Base-by-base conservation (phyloP, 1,284 basidiomycete genomes). In the Tylopilus orsonianus region DNA sequence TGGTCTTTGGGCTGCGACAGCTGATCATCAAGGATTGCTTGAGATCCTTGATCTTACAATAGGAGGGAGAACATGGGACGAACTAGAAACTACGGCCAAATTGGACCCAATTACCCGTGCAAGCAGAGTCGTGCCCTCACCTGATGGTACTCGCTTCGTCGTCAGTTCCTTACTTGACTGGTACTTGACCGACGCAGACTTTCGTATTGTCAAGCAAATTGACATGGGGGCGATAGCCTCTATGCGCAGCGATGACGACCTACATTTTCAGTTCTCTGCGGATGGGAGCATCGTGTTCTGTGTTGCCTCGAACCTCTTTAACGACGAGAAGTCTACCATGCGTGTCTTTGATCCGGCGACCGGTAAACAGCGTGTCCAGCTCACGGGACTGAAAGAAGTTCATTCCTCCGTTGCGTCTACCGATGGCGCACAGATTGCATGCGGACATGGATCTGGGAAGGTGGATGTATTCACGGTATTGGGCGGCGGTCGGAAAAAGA, bases 251-350 rank as follows among this genome's bases (percentile, higher is more conserved):
- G 13, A 33, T 3, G 56, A 42, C 3, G 13, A 48, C 1, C 14
- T 46, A 4, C 30, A 16, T 30, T 44, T 54, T 39, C 46, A 39
- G 29, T 62, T 64, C 8, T 61, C 55, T n/a, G n/a, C 42, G 2
- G 44, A 60, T 13, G 50, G 49, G 6, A 37, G 48, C 16, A 37
- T 49, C 22, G 55, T 57, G 36, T 43, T 42, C 10, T 45, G 36
- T 18, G 29, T 34, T n/a, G 16, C 46, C 14, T 9, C 14, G 12
- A 44, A 23, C 32, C 1, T 50, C 1, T 18, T 58, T n/a, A 40
- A 14, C 2, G 45, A 48, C 4, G 42, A 55, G 20, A 59, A 51
- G 29, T 48, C 30, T 30, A 44, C 38, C 2, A 6, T 61, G 1
- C 46, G 46, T 5, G 48, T 64, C 16, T 59, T 52, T 33, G 44